Percentiles rank a stretch among this genome's conserved stretches.
phyloP scores from a whole-genome alignment of 2,329 filamentous ascomycete species.

The Pseudogymnoascus sp. region DNA sequence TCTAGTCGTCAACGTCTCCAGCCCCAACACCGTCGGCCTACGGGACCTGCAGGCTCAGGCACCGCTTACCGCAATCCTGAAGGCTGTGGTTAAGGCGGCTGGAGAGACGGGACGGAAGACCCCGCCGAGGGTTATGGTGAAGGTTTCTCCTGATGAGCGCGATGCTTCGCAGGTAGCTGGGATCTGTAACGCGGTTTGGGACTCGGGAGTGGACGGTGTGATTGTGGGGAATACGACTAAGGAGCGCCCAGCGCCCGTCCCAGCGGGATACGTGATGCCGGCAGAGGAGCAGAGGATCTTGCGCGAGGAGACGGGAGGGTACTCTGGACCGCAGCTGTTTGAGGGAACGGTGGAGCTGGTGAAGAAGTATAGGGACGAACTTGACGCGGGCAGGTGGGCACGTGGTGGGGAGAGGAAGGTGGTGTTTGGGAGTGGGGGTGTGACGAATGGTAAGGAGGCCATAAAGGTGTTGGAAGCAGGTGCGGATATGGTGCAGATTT shows the following conservation, averaged over 20 bases:
- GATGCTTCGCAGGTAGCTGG: slow-evolving; percentile 74
- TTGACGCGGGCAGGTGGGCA: slow-evolving; percentile 46
- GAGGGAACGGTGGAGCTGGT: slow-evolving; percentile 71
- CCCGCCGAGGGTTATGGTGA: slow-evolving; percentile 87
- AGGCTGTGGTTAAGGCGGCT: slow-evolving; percentile 74
- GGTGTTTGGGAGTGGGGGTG: slow-evolving; percentile 89
- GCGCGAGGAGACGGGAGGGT: slow-evolving; percentile 67
- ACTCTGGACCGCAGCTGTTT: slow-evolving; percentile 86
- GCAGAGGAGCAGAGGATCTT: slow-evolving; percentile 59
- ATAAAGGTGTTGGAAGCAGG: slow-evolving; percentile 76
- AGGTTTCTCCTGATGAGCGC: slow-evolving; percentile 94
- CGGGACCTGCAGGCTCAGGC: slow-evolving; percentile 78
- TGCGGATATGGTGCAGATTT: slow-evolving; percentile 84
- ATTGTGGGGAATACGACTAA: slow-evolving; percentile 98
- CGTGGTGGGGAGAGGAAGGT: slow-evolving; percentile 51
- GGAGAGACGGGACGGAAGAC: slow-evolving; percentile 57
- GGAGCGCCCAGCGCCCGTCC: slow-evolving; percentile 62
- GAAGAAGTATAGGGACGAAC: slow-evolving; percentile 62
- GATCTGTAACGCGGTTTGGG: slow-evolving; percentile 77
- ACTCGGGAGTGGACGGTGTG: slow-evolving; percentile 82
- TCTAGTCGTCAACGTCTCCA: slow-evolving; percentile 95
- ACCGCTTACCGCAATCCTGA: slow-evolving; percentile 72
- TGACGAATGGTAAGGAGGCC: slow-evolving; percentile 81
- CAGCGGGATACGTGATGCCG: slow-evolving; percentile 57
- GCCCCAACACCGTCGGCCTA: slow-evolving; percentile 88